Conservation (phyloP, 2,329 filamentous ascomycete genomes). For the Cladosporium sp. region DNA sequence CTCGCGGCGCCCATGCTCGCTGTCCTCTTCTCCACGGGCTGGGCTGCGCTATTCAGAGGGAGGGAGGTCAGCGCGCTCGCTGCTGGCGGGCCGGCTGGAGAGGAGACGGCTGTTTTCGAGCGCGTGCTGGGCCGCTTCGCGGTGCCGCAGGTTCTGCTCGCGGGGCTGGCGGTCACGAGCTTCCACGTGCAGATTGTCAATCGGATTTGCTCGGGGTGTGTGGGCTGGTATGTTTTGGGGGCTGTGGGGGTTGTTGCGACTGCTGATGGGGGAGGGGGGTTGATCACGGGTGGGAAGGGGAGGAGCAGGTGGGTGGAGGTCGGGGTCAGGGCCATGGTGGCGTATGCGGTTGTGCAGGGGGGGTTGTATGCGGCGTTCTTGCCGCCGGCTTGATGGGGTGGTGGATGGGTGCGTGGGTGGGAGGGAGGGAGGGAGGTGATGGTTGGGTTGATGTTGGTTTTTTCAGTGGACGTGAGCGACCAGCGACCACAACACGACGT, state of each 20-base stretch:
- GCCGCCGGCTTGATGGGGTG: constrained; percentile 64
- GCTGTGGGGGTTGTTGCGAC: constrained; percentile 20
- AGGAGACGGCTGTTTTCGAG: constrained; percentile 1
- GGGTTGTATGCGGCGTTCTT: constrained; percentile 84
- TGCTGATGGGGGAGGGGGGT: too few relatives aligned
- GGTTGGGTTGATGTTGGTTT: not conserved
- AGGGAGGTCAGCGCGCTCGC: not conserved
- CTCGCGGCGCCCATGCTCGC: constrained; percentile 72
- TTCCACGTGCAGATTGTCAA: constrained; percentile 96
- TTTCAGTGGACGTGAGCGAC: too few relatives aligned
- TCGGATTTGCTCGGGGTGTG: constrained; percentile 79
- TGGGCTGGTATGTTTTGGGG: constrained; percentile 81
- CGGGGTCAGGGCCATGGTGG: constrained; percentile 60
- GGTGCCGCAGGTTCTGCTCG: constrained; percentile 65
- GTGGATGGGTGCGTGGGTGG: too few relatives aligned
- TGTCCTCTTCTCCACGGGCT: constrained; percentile 59
- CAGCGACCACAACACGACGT: too few relatives aligned
- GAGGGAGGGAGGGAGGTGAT: not conserved
- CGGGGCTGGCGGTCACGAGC: constrained; percentile 63
- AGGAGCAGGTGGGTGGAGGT: not conserved
- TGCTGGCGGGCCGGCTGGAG: not conserved
- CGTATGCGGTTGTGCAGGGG: constrained; percentile 79
- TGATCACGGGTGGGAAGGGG: not conserved
- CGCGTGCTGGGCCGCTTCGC: constrained; percentile 53
- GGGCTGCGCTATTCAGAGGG: constrained; percentile 11